These are phyloP conservation scores for Botrytis sinoallii DNA, from an alignment of 2,329 filamentous ascomycete species.

Conservation along the genomic window DNA sequence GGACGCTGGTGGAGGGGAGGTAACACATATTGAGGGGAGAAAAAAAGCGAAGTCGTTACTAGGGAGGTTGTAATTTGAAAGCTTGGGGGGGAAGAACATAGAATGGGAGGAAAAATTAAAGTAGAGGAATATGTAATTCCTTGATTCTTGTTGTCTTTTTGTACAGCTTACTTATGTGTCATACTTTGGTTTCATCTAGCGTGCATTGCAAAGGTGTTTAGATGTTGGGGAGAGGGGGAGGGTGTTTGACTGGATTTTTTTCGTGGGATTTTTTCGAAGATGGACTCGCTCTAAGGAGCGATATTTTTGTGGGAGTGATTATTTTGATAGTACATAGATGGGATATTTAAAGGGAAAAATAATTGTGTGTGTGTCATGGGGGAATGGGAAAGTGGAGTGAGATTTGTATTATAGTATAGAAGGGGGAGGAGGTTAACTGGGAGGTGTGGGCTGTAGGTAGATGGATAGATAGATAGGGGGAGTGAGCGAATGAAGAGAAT, in stretches of 20 bases:
- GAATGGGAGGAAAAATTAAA: background rate
- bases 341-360: background rate
- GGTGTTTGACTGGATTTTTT: background rate
- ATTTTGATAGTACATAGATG: background rate
- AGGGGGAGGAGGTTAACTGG: background rate
- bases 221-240: background rate
- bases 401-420: background rate
- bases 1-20: background rate
- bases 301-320: background rate
- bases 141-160: background rate
- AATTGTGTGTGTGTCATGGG: background rate
- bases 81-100: background rate
- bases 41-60: conserved; percentile 1
- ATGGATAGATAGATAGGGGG: background rate
- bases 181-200: conserved; percentile 2
- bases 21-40: background rate
- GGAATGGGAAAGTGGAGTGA: background rate
- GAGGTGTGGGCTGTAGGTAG: background rate
- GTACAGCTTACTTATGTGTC: background rate
- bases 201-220: conserved; percentile 7
- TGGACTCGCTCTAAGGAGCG: background rate
- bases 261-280: background rate
- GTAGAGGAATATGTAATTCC: background rate
- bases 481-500: background rate
- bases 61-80: background rate